These are phyloP conservation scores for Kodamaea derodonti DNA, from an alignment of 1,139 yeast genomes.

Conservation along the genomic window DNA sequence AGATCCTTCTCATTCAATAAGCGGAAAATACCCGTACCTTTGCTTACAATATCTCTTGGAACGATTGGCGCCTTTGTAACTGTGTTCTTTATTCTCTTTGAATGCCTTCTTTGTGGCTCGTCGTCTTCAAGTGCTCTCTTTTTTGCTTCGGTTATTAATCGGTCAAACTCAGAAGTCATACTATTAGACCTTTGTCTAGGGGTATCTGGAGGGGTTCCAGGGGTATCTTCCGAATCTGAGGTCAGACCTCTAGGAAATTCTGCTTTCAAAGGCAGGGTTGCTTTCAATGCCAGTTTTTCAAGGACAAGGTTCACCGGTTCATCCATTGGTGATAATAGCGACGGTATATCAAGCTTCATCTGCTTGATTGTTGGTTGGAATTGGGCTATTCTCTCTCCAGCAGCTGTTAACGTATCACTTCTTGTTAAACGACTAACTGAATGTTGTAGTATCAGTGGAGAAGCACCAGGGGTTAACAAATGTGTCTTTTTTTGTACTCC, in stretches of 20 bases:
- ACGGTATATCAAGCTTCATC: not conserved
- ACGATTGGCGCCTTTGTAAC: not conserved
- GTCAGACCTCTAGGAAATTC: not conserved
- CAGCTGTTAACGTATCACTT: not conserved
- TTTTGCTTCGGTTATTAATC: conserved; percentile 5
- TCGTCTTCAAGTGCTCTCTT: conserved; percentile 6
- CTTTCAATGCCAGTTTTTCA: not conserved
- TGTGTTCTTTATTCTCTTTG: conserved; percentile 4
- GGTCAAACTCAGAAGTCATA: conserved; percentile 7
- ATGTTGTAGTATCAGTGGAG: not conserved
- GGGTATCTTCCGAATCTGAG: not conserved
- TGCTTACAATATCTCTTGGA: not conserved
- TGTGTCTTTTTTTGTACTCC: not conserved
- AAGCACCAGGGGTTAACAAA: conserved; percentile 1
- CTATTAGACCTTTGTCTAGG: not conserved
- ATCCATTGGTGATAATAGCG: not conserved
- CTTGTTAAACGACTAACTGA: not conserved
- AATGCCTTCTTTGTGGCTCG: conserved; percentile 2
- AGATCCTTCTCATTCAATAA: conserved; percentile 21
- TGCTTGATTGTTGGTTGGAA: not conserved
- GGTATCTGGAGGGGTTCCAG: not conserved
- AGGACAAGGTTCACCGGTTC: not conserved
- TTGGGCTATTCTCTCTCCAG: not conserved
- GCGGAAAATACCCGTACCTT: conserved; percentile 4
- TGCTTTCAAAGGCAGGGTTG: not conserved